Percentiles rank a stretch among this genome's conserved stretches.
Evolutionary conservation across 2,329 filamentous ascomycete genomes (phyloP).

Genomic region (Neobulgaria alba): DNA sequence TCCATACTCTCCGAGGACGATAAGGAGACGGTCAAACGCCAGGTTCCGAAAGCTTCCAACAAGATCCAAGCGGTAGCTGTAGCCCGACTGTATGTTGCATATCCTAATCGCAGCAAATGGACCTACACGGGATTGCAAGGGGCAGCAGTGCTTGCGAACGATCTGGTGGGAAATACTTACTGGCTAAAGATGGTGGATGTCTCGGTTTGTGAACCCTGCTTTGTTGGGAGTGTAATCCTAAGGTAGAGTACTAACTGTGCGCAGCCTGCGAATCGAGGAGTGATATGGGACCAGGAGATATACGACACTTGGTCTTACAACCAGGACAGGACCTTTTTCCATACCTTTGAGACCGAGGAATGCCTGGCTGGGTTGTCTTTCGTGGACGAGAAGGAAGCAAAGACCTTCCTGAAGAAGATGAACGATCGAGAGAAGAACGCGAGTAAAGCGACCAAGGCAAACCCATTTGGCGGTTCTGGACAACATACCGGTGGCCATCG

Average conservation of each 20-base stretch:
- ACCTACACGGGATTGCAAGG: slow-evolving; percentile 90
- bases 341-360: slow-evolving; percentile 91
- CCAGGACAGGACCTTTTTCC: slow-evolving; percentile 95
- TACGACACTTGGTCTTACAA: slow-evolving; percentile 94
- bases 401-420: slow-evolving; percentile 95
- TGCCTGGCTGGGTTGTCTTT: slow-evolving; percentile 88
- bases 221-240: neutral
- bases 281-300: slow-evolving; percentile 96
- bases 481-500: slow-evolving; percentile 32
- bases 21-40: slow-evolving; percentile 92
- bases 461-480: slow-evolving; percentile 56
- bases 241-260: slow-evolving; percentile 12
- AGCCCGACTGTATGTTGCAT: slow-evolving; percentile 85
- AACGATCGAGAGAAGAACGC: slow-evolving; percentile 93
- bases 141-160: slow-evolving; percentile 83
- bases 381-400: slow-evolving; percentile 94
- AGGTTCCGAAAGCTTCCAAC: slow-evolving; percentile 87
- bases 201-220: slow-evolving; percentile 53
- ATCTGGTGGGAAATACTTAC: slow-evolving; percentile 89
- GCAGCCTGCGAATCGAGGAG: slow-evolving; percentile 68
- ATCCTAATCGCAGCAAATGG: slow-evolving; percentile 81
- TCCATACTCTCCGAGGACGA: slow-evolving; percentile 76
- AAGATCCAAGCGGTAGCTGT: slow-evolving; percentile 96
- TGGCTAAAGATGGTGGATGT: slow-evolving; percentile 98
- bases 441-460: slow-evolving; percentile 74